Evolutionary conservation across 2,329 filamentous ascomycete genomes (phyloP), one percentile per base, ranked within the genome.

Genomic region (Botryosphaeria agaves): DNA sequence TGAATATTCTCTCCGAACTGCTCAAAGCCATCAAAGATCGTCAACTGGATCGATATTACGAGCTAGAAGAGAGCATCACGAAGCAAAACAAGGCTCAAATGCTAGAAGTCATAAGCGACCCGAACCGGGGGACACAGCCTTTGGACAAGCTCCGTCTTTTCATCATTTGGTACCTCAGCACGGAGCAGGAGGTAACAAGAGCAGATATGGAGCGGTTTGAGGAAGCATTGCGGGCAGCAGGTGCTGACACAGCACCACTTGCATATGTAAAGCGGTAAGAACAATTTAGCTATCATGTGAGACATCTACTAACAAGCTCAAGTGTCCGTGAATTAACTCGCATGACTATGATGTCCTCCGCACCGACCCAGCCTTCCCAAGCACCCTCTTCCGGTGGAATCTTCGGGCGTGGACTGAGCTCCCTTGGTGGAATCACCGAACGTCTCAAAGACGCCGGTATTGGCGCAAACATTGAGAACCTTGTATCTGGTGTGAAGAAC

Each of bases 401-500:
- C 11, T 94, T 98, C 60, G 78, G 83, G 14, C n/a, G n/a, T 4
- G 84, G 85, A 28, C 93, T 98, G 60, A 89, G 79, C 18, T 83
- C 79, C 26, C 80, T 98, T 38, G 89, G 83, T 26, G 80, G 87
- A 23, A 72, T 98, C 4, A 94, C 89, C 5, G 85, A 94, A 53
- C 79, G 84, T 15, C 77, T 98, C 49, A 91, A 93, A 49, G 87
- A 93, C 40, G 84, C 83, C 18, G 82, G 91, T 12, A 72, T 87
- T 1, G 69, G 73, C 29, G 71, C 76, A 32, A 95, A 95, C 51
- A 82, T 98, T 46, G 89, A 95, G 52, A 87, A 79, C 18, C 70
- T 98, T 26, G 85, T 95, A 37, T 87, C 83, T 5, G 87, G 87
- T 26, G 87, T 98, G 47, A 98, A 95, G 59, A 95, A 93, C 56